Conservation (phyloP, 148 eudicot genomes). For the Cornus florida region DNA sequence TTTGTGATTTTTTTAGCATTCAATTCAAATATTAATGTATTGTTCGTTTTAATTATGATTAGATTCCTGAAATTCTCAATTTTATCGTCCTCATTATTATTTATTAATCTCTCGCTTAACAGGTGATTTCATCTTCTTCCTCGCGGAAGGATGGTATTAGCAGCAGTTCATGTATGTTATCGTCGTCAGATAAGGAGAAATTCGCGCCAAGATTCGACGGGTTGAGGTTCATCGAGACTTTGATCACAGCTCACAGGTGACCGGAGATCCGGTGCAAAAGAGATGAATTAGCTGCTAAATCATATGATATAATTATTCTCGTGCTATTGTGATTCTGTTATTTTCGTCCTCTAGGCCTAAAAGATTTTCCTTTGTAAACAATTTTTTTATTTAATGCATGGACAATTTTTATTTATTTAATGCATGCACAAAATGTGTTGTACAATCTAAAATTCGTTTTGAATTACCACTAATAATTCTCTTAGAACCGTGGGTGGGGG, state of each 20-base stretch:
- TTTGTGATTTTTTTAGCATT: too few species aligned
- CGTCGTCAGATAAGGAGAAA: constrained; percentile 24
- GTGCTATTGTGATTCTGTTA: neutral
- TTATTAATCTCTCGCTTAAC: neutral
- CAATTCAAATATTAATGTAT: neutral
- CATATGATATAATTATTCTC: neutral
- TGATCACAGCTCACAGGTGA: constrained; percentile 70
- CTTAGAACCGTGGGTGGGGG: too few species aligned
- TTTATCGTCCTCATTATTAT: neutral
- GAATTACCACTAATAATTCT: too few species aligned
- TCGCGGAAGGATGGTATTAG: constrained; percentile 6
- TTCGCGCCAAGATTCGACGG: constrained; percentile 59
- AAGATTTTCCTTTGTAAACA: too few species aligned
- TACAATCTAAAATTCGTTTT: too few species aligned
- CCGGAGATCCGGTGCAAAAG: neutral
- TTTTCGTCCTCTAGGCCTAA: too few species aligned
- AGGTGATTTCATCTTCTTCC: neutral
- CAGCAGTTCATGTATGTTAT: neutral
- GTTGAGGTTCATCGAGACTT: constrained; percentile 61
- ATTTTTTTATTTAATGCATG: too few species aligned
- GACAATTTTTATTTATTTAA: too few species aligned
- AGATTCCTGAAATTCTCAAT: too few species aligned
- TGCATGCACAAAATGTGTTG: too few species aligned
- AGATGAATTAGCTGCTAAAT: neutral
- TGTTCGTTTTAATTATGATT: neutral